Evolutionary conservation across 805 yeast species (phyloP), one percentile per base, ranked within the genome.

Genomic region (Maudiozyma bulderi): DNA sequence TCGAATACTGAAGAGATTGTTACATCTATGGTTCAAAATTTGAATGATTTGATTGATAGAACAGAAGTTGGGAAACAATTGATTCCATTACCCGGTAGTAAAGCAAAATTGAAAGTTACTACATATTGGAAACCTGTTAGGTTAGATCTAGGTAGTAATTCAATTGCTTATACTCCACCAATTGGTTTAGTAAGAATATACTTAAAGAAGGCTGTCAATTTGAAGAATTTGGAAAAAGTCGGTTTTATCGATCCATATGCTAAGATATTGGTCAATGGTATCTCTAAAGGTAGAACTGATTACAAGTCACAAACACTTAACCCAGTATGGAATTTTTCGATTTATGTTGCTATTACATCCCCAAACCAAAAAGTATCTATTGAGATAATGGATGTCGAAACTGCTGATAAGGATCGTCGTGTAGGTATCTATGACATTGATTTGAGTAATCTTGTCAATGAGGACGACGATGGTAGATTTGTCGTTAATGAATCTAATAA

Each of bases 221-320:
- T 93, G 60, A 77, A 84, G 51, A 91, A 93, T 67, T 74, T 90
- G 67, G 97, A 91, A 66, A 84, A 79, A 48, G 74, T 93, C 51
- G 98, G 98, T 52, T 86, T 81, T 58, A 80, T 89, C 62, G 98
- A 93, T 67, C 99, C 99, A 42, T 93, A 91, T 62, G 80, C 81
- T 7, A 80, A 95, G 59, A 72, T 91, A 13, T 68, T 87, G 60
- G 76, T 88, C 44, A 90, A 89, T 62, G 89, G 89, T 51, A 73
- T 80, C 55, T 80, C 80, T 55, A 80, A 79, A 62, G 86, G 82
- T 20, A 79, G 98, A 68, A 93, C 97, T 2, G 74, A 77, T 49
- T 77, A 86, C 10, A 65, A 72, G 48, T 81, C 78, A 26, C 77
- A 82, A 28, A 81, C 86, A 0, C 72, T 82, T 57, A 73, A 85